phyloP scores from a whole-genome alignment of 148 eudicot species.

The Heliamphora exappendiculata region DNA sequence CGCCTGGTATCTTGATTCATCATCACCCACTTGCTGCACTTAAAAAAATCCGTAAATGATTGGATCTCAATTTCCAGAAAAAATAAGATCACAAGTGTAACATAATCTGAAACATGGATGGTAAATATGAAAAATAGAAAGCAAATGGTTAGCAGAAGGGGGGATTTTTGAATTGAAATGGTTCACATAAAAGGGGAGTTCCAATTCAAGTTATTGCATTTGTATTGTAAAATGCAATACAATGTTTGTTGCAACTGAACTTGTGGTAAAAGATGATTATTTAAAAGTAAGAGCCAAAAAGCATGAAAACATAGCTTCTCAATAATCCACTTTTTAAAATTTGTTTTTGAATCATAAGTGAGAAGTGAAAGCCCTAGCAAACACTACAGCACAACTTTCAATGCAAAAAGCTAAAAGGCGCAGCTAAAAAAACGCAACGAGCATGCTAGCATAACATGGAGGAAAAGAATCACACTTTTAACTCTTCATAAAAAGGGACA shows the following conservation, averaged over 20 bases:
- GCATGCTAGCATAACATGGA: too few species aligned
- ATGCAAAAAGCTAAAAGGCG: not conserved
- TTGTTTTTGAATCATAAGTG: too few species aligned
- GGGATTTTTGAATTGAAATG: not conserved
- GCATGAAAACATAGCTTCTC: too few species aligned
- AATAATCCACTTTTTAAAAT: too few species aligned
- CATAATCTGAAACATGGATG: not conserved
- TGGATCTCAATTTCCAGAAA: not conserved
- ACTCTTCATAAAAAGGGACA: not conserved
- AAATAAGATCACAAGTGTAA: not conserved
- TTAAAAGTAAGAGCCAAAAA: too few species aligned
- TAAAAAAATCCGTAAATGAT: constrained; percentile 9
- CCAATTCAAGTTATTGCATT: not conserved
- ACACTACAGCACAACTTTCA: not conserved
- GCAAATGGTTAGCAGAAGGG: not conserved
- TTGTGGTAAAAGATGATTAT: not conserved
- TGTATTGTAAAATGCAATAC: not conserved
- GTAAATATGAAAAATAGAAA: not conserved
- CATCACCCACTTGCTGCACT: constrained; percentile 93
- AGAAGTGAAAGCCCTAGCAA: too few species aligned
- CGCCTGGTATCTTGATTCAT: constrained; percentile 93
- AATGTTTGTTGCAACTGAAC: not conserved
- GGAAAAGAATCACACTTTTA: too few species aligned
- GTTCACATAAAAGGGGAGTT: not conserved
- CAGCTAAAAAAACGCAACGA: too few species aligned